Conservation (phyloP, 148 eudicot genomes). For the Bassia scoparia region DNA sequence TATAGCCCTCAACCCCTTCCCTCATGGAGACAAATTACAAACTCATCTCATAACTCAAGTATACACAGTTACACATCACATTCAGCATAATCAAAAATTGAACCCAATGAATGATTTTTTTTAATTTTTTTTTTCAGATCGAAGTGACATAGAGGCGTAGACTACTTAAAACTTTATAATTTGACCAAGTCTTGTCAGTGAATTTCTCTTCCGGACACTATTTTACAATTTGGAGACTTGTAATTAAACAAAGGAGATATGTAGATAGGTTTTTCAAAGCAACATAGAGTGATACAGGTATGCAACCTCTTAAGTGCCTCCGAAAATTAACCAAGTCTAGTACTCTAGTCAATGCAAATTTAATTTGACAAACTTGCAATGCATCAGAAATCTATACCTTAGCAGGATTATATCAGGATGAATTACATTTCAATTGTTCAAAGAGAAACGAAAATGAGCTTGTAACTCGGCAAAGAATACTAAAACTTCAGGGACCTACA, state of each 20-base stretch:
- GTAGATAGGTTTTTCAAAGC: not conserved
- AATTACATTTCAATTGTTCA: not conserved
- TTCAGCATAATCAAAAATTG: not conserved
- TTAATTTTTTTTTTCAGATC: too few species aligned
- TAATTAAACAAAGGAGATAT: not conserved
- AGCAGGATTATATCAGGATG: not conserved
- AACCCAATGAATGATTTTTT: not conserved
- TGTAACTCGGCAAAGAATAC: not conserved
- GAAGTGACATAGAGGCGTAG: not conserved
- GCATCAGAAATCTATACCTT: not conserved
- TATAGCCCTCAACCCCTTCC: not conserved
- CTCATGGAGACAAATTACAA: not conserved
- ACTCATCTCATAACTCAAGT: too few species aligned
- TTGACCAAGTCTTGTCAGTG: not conserved
- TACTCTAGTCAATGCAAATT: not conserved
- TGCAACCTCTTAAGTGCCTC: not conserved
- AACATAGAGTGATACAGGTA: too few species aligned
- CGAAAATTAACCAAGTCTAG: not conserved
- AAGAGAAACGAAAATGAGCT: not conserved
- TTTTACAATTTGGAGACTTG: too few species aligned
- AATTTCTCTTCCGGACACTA: not conserved
- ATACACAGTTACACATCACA: not conserved
- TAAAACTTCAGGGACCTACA: not conserved
- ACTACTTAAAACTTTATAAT: not conserved
- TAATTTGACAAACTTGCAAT: not conserved